phyloP scores from a whole-genome alignment of 208 protist genomes.

The Wallacemonas sp. region DNA sequence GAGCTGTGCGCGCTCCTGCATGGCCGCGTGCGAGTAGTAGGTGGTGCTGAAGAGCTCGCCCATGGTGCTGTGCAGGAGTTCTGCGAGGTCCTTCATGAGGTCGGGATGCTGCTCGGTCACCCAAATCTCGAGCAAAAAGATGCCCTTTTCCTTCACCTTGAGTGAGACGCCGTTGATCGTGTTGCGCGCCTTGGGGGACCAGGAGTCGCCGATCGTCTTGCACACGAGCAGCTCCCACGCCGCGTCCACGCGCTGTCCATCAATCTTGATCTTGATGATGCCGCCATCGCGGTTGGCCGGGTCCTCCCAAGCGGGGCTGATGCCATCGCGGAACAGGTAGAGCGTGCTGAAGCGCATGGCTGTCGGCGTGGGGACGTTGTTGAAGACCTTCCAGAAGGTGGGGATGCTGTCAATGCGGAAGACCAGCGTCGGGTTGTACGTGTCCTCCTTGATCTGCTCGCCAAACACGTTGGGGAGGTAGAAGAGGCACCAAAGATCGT shows the following conservation, averaged over 20 bases:
- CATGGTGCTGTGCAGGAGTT: conserved; percentile 60
- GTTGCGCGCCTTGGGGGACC: conserved; percentile 61
- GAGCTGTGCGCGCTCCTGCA: conserved; percentile 60
- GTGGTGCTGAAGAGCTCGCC: conserved; percentile 48
- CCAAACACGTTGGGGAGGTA: conserved; percentile 56
- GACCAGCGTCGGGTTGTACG: conserved; percentile 82
- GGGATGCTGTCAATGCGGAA: conserved; percentile 81
- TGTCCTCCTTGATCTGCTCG: conserved; percentile 69
- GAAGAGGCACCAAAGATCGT: conserved; percentile 83
- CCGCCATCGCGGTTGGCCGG: conserved; percentile 86
- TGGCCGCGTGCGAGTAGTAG: conserved; percentile 64
- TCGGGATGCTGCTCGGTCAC: conserved; percentile 65
- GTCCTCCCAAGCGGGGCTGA: conserved; percentile 97
- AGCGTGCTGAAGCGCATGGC: conserved; percentile 84
- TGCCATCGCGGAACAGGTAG: conserved; percentile 95
- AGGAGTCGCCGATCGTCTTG: conserved; percentile 84
- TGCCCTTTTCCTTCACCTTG: conserved; percentile 70
- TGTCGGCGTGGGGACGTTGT: conserved; percentile 90
- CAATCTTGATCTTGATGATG: conserved; percentile 73
- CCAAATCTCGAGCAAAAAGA: conserved; percentile 83
- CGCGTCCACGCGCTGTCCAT: conserved; percentile 49
- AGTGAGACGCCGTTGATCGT: conserved; percentile 81
- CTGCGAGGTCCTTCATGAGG: conserved; percentile 65
- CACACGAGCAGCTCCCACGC: conserved; percentile 85
- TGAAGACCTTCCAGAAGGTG: conserved; percentile 92